phyloP scores from a whole-genome alignment of 2,329 filamentous ascomycete species.

The Mycocentrospora acerina region DNA sequence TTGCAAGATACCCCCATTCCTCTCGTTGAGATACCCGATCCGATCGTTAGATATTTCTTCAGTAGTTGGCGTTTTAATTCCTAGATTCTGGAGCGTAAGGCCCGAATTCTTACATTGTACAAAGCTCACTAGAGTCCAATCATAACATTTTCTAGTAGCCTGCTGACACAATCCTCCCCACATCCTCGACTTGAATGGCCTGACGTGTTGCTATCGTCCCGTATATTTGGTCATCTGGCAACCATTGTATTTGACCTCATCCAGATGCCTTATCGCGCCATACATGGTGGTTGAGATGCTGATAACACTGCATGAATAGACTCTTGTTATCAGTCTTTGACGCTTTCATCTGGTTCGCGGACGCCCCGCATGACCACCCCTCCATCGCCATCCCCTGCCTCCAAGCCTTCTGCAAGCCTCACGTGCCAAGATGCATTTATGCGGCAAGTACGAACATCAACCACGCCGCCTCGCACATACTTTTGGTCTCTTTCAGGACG shows the following conservation, averaged over 20 bases:
- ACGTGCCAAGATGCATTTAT: slow-evolving; percentile 8
- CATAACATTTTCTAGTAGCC: slow-evolving; percentile 4
- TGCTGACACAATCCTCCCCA: too few relatives aligned
- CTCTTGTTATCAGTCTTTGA: slow-evolving; percentile 7
- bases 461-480: background rate
- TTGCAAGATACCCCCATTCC: slow-evolving; percentile 29
- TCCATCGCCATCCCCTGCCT: slow-evolving; percentile 1
- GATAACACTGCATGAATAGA: slow-evolving; percentile 15
- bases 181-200: too few relatives aligned
- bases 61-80: slow-evolving; percentile 3
- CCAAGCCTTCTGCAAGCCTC: slow-evolving; percentile 8
- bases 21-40: slow-evolving; percentile 33
- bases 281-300: slow-evolving; percentile 1
- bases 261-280: slow-evolving; percentile 8
- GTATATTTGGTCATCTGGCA: too few relatives aligned
- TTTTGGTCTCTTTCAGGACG: background rate
- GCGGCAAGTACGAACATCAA: background rate
- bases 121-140: slow-evolving; percentile 7
- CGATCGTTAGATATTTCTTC: slow-evolving; percentile 23
- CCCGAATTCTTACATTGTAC: background rate
- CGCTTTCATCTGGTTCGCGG: slow-evolving; percentile 4
- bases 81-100: slow-evolving; percentile 2
- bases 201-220: too few relatives aligned
- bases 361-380: slow-evolving; percentile 5
- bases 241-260: too few relatives aligned